Percentiles rank a stretch among this genome's conserved stretches.
Evolutionary conservation across 257 asterid species (phyloP).

Genomic region (Coffea canephora): DNA sequence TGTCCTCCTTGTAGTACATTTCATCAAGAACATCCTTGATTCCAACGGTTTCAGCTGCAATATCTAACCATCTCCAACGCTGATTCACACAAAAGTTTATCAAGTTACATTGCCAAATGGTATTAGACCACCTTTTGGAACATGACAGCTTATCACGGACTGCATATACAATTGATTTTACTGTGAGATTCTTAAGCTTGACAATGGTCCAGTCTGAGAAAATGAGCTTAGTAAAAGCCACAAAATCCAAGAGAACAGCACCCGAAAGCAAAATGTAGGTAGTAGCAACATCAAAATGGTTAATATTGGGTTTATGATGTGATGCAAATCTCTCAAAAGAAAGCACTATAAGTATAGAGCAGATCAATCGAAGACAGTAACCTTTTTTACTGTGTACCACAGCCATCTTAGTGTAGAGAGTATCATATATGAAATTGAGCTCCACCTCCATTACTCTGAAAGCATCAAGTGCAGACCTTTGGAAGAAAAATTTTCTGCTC

Average conservation of each 20-base stretch:
- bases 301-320: background rate
- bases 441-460: conserved; percentile 30
- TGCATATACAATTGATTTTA: background rate
- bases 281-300: background rate
- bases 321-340: background rate
- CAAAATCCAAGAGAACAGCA: conserved; percentile 13
- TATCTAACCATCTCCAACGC: background rate
- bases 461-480: background rate
- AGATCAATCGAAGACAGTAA: conserved; percentile 11
- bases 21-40: background rate
- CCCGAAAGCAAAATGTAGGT: conserved; percentile 25
- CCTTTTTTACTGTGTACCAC: conserved; percentile 6
- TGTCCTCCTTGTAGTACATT: background rate
- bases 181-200: background rate
- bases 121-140: background rate
- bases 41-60: background rate
- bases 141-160: background rate
- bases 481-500: conserved; percentile 13
- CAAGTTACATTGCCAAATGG: background rate
- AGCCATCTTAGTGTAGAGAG: conserved; percentile 28
- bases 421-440: conserved; percentile 36
- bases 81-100: background rate
- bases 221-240: conserved; percentile 11
- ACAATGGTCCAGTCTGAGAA: conserved; percentile 21
- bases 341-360: conserved; percentile 4